Percentiles rank a stretch among this genome's conserved stretches.
Evolutionary conservation across 495 filamentous ascomycete species (phyloP).

Genomic region (Lasiosphaeris hirsuta): DNA sequence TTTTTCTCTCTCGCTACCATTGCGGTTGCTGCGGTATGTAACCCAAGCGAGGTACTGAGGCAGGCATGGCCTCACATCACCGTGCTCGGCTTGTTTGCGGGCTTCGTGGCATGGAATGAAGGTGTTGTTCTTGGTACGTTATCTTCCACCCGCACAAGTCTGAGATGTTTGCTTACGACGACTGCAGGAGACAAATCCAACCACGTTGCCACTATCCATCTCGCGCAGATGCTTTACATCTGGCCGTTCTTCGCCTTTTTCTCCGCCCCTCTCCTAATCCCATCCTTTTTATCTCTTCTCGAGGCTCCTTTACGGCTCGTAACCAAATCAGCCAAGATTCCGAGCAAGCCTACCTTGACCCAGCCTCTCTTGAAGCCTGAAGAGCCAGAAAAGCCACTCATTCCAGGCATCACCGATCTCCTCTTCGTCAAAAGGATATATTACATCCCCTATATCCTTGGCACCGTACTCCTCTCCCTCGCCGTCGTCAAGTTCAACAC

Average conservation of each 20-base stretch:
- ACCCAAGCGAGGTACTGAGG: slow-evolving; percentile 46
- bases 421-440: slow-evolving; percentile 19
- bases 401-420: not conserved
- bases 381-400: slow-evolving; percentile 6
- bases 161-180: not conserved
- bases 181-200: slow-evolving; percentile 81
- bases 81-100: slow-evolving; percentile 64
- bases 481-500: slow-evolving; percentile 75
- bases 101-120: slow-evolving; percentile 81
- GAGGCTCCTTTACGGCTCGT: not conserved
- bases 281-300: slow-evolving; percentile 35
- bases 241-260: slow-evolving; percentile 88
- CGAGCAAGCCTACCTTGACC: not conserved
- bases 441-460: slow-evolving; percentile 23
- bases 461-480: slow-evolving; percentile 28
- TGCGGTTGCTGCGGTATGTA: slow-evolving; percentile 51
- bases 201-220: slow-evolving; percentile 81
- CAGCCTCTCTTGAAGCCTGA: not conserved
- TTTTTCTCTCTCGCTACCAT: slow-evolving; percentile 57
- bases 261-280: slow-evolving; percentile 71
- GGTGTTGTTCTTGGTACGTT: slow-evolving; percentile 80
- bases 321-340: not conserved
- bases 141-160: not conserved
- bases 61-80: slow-evolving; percentile 64
- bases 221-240: slow-evolving; percentile 92